phyloP scores from a whole-genome alignment of 23 red algal genomes.

The Cyanidium caldarium region DNA sequence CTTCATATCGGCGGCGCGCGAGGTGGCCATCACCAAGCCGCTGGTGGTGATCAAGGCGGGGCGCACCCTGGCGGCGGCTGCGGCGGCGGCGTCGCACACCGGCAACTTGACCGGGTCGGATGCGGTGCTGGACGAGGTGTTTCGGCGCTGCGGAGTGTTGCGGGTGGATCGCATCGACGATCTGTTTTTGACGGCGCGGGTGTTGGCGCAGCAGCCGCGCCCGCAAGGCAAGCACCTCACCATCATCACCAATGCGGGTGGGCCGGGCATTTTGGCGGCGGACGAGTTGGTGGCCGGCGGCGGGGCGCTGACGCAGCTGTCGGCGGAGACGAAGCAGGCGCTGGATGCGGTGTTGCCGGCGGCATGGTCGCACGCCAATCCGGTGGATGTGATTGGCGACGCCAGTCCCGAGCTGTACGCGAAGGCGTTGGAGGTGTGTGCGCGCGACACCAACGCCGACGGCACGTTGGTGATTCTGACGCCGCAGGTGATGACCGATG shows the following conservation, averaged over 20 bases:
- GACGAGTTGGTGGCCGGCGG: slow-evolving; percentile 16
- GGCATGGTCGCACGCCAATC: not conserved
- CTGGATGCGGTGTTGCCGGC: slow-evolving; percentile 4
- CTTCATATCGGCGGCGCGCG: slow-evolving; percentile 26
- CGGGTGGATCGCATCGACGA: slow-evolving; percentile 14
- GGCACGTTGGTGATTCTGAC: slow-evolving; percentile 16
- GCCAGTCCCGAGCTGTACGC: slow-evolving; percentile 3
- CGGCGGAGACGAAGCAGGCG: not conserved
- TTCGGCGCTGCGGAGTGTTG: slow-evolving; percentile 15
- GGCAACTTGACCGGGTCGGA: not conserved
- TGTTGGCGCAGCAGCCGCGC: slow-evolving; percentile 23
- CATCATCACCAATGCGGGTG: slow-evolving; percentile 22
- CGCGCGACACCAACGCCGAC: slow-evolving; percentile 9
- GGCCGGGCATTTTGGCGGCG: slow-evolving; percentile 15
- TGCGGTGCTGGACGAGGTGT: slow-evolving; percentile 19
- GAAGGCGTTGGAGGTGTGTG: not conserved
- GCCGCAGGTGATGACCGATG: slow-evolving; percentile 20
- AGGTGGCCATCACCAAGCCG: slow-evolving; percentile 20
- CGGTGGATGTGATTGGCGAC: slow-evolving; percentile 19
- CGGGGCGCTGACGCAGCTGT: slow-evolving; percentile 7
- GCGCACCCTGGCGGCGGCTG: not conserved
- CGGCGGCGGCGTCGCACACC: not conserved
- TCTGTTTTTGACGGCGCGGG: slow-evolving; percentile 21
- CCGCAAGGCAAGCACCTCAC: slow-evolving; percentile 11
- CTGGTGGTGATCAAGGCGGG: slow-evolving; percentile 18